These are phyloP conservation scores for Cyathus striatus DNA, from an alignment of 768 basidiomycete species.

Conservation along the genomic window DNA sequence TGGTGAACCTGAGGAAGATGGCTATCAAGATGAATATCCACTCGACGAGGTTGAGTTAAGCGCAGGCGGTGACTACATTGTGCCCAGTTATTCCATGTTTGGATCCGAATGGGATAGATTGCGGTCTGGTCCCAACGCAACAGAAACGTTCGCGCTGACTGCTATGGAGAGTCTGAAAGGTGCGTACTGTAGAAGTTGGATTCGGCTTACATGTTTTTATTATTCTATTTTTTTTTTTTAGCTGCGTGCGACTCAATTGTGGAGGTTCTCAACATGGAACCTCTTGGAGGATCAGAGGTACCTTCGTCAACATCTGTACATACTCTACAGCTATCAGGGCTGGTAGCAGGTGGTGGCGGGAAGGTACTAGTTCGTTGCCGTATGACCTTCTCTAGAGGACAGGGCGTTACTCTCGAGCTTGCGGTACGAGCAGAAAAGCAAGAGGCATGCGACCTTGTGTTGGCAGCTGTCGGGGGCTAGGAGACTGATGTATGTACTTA, in stretches of 20 bases:
- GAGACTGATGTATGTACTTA: conserved; percentile 1
- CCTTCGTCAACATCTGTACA: conserved; percentile 85
- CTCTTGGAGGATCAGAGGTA: conserved; percentile 84
- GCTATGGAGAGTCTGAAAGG: conserved; percentile 94
- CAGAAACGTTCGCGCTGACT: conserved; percentile 90
- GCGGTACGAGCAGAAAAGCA: conserved; percentile 89
- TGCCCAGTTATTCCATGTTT: conserved; percentile 93
- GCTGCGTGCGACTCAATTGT: conserved; percentile 96
- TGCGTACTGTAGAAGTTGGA: conserved; percentile 29
- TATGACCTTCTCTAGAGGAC: conserved; percentile 89
- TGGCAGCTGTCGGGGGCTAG: conserved; percentile 82
- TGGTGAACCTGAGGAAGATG: conserved; percentile 94
- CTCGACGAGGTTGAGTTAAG: conserved; percentile 93
- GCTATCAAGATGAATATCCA: conserved; percentile 99
- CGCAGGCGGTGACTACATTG: conserved; percentile 90
- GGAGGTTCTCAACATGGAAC: conserved; percentile 95
- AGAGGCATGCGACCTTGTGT: conserved; percentile 79
- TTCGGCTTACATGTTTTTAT: not conserved
- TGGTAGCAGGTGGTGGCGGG: conserved; percentile 90
- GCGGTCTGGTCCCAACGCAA: conserved; percentile 68
- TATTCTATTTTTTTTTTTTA: conserved; percentile 24
- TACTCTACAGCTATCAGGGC: conserved; percentile 88
- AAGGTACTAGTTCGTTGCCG: conserved; percentile 92
- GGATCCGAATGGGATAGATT: conserved; percentile 94
- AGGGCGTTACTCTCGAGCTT: conserved; percentile 91